A percentile compares a stretch with the other conserved stretches of the same genome.
Evolutionary conservation across 768 basidiomycete species (phyloP).

Genomic region (Grammothele lineata): DNA sequence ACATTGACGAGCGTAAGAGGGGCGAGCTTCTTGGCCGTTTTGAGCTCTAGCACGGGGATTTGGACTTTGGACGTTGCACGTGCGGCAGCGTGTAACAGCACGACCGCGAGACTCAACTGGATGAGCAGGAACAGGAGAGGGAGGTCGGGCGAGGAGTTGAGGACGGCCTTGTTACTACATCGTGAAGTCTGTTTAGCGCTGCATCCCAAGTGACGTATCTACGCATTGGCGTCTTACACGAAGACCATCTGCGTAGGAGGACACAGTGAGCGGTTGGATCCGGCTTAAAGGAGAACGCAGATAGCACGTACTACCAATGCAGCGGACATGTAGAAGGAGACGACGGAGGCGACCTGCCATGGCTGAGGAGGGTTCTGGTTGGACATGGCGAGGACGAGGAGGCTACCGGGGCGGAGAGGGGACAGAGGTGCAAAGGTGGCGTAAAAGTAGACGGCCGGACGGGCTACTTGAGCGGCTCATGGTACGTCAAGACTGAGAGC

Average conservation of each 20-base stretch:
- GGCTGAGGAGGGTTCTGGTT: constrained; percentile 30
- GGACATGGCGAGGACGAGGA: constrained; percentile 25
- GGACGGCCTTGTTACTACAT: constrained; percentile 68
- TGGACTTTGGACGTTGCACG: constrained; percentile 45
- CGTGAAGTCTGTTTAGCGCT: too few species aligned
- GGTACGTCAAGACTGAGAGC: too few species aligned
- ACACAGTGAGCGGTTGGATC: neutral
- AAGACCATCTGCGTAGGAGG: constrained; percentile 42
- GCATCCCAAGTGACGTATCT: too few species aligned
- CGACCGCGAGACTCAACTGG: constrained; percentile 66
- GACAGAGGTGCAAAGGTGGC: too few species aligned
- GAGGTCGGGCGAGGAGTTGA: constrained; percentile 60
- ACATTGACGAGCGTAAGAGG: constrained; percentile 68
- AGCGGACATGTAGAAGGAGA: constrained; percentile 73
- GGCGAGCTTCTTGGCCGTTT: constrained; percentile 51
- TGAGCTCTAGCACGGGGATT: constrained; percentile 51
- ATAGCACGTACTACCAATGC: constrained; percentile 60
- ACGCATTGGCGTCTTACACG: constrained; percentile 31
- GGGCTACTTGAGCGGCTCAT: too few species aligned
- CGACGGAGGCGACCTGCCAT: constrained; percentile 63
- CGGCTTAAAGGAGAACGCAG: neutral
- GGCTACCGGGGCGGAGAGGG: neutral
- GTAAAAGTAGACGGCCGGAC: too few species aligned
- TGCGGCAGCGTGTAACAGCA: constrained; percentile 55
- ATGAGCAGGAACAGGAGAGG: constrained; percentile 65